Conservation (phyloP, 192 early-diverging fungal species). For the Pilaira anomala region DNA sequence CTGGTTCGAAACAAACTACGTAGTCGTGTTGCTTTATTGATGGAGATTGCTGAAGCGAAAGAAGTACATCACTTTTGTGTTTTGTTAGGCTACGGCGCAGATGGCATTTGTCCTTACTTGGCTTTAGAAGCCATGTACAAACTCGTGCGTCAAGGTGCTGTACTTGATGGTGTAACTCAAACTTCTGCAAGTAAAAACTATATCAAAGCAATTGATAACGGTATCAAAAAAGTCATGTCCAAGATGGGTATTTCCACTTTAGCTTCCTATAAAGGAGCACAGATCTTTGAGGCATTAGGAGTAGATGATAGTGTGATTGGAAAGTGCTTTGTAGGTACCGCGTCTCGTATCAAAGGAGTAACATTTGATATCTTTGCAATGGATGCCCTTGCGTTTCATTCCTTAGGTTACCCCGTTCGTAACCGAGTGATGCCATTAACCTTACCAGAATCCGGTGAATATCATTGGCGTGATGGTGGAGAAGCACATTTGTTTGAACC, state of each 20-base stretch:
- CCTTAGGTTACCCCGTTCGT: slow-evolving; percentile 76
- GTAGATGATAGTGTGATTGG: slow-evolving; percentile 82
- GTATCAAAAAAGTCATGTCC: slow-evolving; percentile 98
- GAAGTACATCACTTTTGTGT: slow-evolving; percentile 97
- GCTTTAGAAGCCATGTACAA: slow-evolving; percentile 87
- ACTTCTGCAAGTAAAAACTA: slow-evolving; percentile 79
- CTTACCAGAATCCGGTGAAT: slow-evolving; percentile 94
- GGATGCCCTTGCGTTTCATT: slow-evolving; percentile 86
- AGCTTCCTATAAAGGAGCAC: slow-evolving; percentile 97
- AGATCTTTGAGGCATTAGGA: slow-evolving; percentile 97
- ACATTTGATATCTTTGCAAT: slow-evolving; percentile 75
- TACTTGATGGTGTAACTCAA: slow-evolving; percentile 59
- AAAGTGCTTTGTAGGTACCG: slow-evolving; percentile 93
- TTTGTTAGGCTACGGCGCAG: slow-evolving; percentile 91
- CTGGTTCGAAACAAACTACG: slow-evolving; percentile 87
- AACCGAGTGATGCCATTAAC: slow-evolving; percentile 58
- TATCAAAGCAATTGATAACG: slow-evolving; percentile 86
- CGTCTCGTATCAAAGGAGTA: slow-evolving; percentile 91
- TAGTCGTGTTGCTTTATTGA: slow-evolving; percentile 79
- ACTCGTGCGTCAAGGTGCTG: slow-evolving; percentile 76
- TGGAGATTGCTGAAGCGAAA: slow-evolving; percentile 91
- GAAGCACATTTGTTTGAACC: slow-evolving; percentile 92
- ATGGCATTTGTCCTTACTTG: slow-evolving; percentile 93
- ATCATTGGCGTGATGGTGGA: slow-evolving; percentile 94
- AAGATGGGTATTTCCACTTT: slow-evolving; percentile 99